A percentile compares a stretch with the other conserved stretches of the same genome.
Evolutionary conservation across 1,284 basidiomycete genomes (phyloP).

Genomic region (Rhodotorula sp.): DNA sequence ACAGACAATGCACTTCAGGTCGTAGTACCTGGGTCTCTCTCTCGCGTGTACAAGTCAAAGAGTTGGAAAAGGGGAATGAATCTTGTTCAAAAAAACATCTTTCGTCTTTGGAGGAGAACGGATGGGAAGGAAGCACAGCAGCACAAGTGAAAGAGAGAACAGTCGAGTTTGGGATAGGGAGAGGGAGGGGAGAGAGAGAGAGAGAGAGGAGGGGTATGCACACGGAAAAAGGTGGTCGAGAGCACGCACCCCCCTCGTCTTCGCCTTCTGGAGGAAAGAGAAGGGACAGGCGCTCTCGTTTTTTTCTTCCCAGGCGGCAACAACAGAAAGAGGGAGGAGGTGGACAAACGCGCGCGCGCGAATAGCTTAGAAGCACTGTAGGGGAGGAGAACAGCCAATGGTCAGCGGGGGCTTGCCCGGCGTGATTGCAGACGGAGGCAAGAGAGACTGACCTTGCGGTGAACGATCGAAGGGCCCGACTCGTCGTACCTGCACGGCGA

Average conservation of each 20-base stretch:
- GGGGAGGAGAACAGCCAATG: neutral
- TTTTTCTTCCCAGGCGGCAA: neutral
- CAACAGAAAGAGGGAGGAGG: neutral
- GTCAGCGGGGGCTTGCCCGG: neutral
- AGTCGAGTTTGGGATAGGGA: neutral
- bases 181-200: neutral
- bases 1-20: no score
- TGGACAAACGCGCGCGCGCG: no score
- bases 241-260: neutral
- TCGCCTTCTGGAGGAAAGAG: neutral
- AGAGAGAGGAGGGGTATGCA: neutral
- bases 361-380: slow-evolving; percentile 11
- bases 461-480: slow-evolving; percentile 69
- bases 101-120: neutral
- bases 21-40: no score
- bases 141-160: neutral
- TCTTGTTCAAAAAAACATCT: no score
- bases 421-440: neutral
- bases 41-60: no score
- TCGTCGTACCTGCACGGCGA: slow-evolving; percentile 63
- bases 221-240: neutral
- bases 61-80: no score
- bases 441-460: slow-evolving; percentile 46
- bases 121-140: neutral
- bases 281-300: neutral